phyloP scores from a whole-genome alignment of 805 yeast genomes.

The Candida vartiovaarae region DNA sequence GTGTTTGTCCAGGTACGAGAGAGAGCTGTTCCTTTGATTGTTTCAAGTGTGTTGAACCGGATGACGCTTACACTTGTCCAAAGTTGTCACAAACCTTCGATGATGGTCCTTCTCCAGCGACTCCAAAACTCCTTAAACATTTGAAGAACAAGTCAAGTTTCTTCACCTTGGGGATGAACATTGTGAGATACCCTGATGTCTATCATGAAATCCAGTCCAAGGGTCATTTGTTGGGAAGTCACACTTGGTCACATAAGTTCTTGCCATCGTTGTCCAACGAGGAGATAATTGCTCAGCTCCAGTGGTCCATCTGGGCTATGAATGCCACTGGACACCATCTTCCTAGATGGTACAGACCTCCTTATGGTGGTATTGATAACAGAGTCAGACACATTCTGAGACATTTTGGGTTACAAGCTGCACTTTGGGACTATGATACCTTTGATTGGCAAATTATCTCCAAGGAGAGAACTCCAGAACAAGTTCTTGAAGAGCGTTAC shows the following conservation, averaged over 20 bases:
- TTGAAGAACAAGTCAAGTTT: constrained; percentile 62
- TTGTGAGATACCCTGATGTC: constrained; percentile 68
- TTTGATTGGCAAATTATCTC: constrained; percentile 79
- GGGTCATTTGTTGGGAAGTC: constrained; percentile 83
- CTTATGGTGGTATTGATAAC: constrained; percentile 91
- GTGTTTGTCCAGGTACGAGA: constrained; percentile 50
- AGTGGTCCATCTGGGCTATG: constrained; percentile 98
- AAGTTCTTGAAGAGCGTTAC: constrained; percentile 50
- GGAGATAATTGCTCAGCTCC: constrained; percentile 77
- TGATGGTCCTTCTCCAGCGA: constrained; percentile 84
- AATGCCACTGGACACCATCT: constrained; percentile 84
- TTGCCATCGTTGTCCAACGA: constrained; percentile 75
- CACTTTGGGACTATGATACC: constrained; percentile 87
- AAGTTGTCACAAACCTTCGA: constrained; percentile 83
- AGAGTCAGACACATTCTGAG: constrained; percentile 73
- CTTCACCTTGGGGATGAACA: constrained; percentile 79
- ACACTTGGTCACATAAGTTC: constrained; percentile 89
- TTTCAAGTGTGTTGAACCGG: constrained; percentile 63
- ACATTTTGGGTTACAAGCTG: constrained; percentile 82
- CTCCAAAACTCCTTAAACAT: constrained; percentile 50
- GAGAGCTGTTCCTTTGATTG: constrained; percentile 81
- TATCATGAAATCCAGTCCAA: constrained; percentile 45
- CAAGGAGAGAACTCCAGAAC: constrained; percentile 41
- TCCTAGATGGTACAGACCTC: constrained; percentile 95
- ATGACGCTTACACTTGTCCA: constrained; percentile 73